Conservation (phyloP, 106 monocot species). For the Apostasia shenzhenica region DNA sequence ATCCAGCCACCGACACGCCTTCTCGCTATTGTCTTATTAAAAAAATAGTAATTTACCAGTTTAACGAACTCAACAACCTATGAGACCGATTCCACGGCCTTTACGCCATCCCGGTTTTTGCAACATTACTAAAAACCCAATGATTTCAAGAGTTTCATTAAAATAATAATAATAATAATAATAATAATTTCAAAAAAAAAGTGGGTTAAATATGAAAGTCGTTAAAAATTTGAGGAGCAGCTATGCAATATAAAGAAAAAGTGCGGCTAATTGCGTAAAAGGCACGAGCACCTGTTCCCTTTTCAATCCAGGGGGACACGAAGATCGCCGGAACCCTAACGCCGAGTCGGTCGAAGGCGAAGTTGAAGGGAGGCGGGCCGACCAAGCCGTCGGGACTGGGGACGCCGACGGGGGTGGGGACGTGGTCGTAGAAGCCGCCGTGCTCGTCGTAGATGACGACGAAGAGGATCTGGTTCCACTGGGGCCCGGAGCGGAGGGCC, state of each 20-base stretch:
- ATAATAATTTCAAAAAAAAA: background rate
- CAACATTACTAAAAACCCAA: too few species aligned
- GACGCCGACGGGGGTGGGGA: slow-evolving; percentile 62
- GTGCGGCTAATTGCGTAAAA: background rate
- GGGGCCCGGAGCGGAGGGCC: slow-evolving; percentile 76
- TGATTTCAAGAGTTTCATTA: background rate
- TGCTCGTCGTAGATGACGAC: slow-evolving; percentile 90
- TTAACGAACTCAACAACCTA: too few species aligned
- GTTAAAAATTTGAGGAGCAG: background rate
- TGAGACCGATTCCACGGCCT: too few species aligned
- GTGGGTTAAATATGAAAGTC: background rate
- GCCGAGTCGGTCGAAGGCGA: slow-evolving; percentile 80
- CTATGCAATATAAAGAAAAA: background rate
- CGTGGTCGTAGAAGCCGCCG: slow-evolving; percentile 94
- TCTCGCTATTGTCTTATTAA: too few species aligned
- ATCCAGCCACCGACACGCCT: too few species aligned
- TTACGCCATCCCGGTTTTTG: too few species aligned
- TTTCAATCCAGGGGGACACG: slow-evolving; percentile 88
- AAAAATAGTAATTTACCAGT: too few species aligned
- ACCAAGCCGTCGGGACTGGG: slow-evolving; percentile 78
- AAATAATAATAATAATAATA: background rate
- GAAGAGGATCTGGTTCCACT: slow-evolving; percentile 84
- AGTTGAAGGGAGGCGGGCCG: slow-evolving; percentile 62
- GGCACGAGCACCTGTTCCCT: slow-evolving; percentile 39
- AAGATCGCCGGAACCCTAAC: slow-evolving; percentile 78